Base-by-base conservation (phyloP, 2,329 filamentous ascomycete species). In the Penicillium sp. region DNA sequence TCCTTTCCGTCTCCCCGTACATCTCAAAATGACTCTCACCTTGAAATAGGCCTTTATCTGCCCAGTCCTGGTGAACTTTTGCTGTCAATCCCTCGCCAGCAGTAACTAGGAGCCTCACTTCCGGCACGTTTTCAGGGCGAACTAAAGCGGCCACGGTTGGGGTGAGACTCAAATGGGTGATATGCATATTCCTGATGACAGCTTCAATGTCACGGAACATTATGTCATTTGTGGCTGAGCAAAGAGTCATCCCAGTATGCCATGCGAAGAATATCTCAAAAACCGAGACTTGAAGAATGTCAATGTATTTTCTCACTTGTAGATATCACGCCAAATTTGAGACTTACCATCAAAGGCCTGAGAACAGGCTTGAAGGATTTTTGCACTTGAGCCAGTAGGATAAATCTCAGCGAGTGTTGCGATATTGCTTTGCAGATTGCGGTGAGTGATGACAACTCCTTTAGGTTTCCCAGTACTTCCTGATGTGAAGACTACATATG, bases 221-320 rank as follows among this genome's bases (percentile, higher is more conserved):
- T 1, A 83, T 81, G 63, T 94, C 88, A 62, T 92, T 91, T 0
- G 79, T 82, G 0, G 85, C 87, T 1, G 88, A 83, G 66, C 89
- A 96, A 12, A 96, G 77, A 59, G 87, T 88, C 77, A 93, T 90
- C 3, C 90, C 90, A 33, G 81, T 80, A 47, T 83, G 82, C 88
- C 91, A 95, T 0, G 90, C 79, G 64, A 90, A 95, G 68, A 96
- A 93, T 14, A 95, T 92, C 65, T 96, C 91, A 67, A 95, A 95
- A 0, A 95, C 88, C 0, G 90, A 95, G 1, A 95, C 86, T 74
- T 51, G 6, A 26, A 16, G 12, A 28, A n/a, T 20, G 46, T 68
- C 51, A 70, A 59, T 24, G 12, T 12, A 21, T 52, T 38, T n/a
- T 46, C 4, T 24, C 14, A 56, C 26, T 16, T 20, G 8, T 26